Evolutionary conservation across 2,329 filamentous ascomycete species (phyloP).

Genomic region (Didymellaceae sp.): DNA sequence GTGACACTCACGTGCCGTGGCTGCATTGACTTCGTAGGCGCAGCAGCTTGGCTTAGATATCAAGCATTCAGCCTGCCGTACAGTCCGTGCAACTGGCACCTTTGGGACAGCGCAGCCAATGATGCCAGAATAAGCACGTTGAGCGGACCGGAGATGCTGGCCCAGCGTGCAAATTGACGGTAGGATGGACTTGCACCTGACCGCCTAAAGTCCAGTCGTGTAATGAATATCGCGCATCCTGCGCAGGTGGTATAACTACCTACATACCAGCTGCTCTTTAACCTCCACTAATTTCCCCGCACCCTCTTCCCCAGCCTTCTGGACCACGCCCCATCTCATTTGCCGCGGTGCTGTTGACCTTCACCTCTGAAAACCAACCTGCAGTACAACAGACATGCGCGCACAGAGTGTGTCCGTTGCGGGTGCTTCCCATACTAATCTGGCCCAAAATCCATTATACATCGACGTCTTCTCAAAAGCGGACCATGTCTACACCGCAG

Average conservation of each 20-base stretch:
- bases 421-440: conserved; percentile 18
- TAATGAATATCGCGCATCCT: conserved; percentile 4
- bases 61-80: not conserved
- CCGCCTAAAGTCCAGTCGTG: not conserved
- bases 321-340: not conserved
- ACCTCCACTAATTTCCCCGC: conserved; percentile 14
- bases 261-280: too few relatives aligned
- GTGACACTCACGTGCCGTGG: not conserved
- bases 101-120: not conserved
- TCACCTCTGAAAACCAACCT: not conserved
- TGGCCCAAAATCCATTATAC: conserved; percentile 24
- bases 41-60: not conserved
- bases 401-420: conserved; percentile 9
- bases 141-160: conserved; percentile 3
- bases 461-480: conserved; percentile 21
- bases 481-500: conserved; percentile 26
- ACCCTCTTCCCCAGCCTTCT: conserved; percentile 1
- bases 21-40: not conserved
- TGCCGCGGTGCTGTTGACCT: not conserved
- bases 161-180: not conserved
- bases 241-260: conserved; percentile 1
- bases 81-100: not conserved
- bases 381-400: conserved; percentile 8
- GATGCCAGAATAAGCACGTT: not conserved
- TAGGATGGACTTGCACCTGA: conserved; percentile 1